Percentiles rank a stretch among this genome's conserved stretches.
These are phyloP conservation scores for Lasiosphaeris hirsuta DNA, from an alignment of 495 filamentous ascomycete species.

Conservation along the genomic window DNA sequence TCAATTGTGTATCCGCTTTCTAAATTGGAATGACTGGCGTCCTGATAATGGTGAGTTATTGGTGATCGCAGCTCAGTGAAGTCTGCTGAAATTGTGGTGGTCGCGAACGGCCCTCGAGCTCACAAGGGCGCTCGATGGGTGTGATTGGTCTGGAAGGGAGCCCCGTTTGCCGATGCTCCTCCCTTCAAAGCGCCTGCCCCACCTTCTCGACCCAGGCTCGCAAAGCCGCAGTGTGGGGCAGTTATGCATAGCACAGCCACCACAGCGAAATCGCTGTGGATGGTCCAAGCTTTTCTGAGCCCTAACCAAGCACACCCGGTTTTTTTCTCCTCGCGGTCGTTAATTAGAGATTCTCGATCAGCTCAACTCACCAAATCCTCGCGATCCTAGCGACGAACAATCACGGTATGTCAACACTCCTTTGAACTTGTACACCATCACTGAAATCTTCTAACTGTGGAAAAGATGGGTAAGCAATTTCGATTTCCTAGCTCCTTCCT, in stretches of 20 bases:
- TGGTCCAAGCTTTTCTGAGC: conserved; percentile 30
- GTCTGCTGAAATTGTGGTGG: too few species aligned
- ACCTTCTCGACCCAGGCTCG: not conserved
- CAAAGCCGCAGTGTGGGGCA: conserved; percentile 12
- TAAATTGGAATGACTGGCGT: too few species aligned
- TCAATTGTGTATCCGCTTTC: too few species aligned
- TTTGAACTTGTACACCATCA: not conserved
- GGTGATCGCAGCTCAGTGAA: too few species aligned
- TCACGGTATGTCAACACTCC: conserved; percentile 41
- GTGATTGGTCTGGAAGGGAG: not conserved
- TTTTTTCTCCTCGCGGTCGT: conserved; percentile 32
- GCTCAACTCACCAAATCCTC: conserved; percentile 28
- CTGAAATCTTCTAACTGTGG: conserved; percentile 22
- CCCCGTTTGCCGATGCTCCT: not conserved
- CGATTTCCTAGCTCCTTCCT: conserved; percentile 15
- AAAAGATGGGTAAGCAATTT: conserved; percentile 50
- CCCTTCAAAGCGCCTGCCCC: not conserved
- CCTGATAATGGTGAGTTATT: too few species aligned
- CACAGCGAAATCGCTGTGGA: not conserved
- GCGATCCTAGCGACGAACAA: conserved; percentile 31
- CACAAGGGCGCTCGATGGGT: too few species aligned
- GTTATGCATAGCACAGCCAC: conserved; percentile 21
- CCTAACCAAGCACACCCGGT: conserved; percentile 37
- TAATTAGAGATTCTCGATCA: conserved; percentile 31
- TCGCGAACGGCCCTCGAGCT: too few species aligned